Evolutionary conservation across 495 filamentous ascomycete genomes (phyloP).

Genomic region (Oleoguttula mirabilis): DNA sequence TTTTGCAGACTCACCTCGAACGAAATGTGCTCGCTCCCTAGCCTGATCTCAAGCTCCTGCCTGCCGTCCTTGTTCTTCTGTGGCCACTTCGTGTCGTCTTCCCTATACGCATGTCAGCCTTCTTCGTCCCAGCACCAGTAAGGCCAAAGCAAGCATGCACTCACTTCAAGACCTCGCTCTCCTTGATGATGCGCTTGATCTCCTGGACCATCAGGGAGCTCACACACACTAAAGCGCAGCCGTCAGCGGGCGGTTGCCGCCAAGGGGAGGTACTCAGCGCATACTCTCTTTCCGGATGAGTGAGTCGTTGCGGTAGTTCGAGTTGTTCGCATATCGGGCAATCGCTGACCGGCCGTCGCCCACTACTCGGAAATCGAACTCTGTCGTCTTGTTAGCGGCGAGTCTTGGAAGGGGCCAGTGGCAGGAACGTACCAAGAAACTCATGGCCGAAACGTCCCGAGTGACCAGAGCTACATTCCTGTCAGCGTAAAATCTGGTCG

Average conservation of each 20-base stretch:
- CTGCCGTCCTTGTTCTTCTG: slow-evolving; percentile 98
- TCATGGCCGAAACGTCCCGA: slow-evolving; percentile 97
- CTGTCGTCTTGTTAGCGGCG: slow-evolving; percentile 34
- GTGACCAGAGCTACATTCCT: slow-evolving; percentile 68
- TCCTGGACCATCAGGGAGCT: slow-evolving; percentile 85
- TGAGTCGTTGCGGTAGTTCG: slow-evolving; percentile 98
- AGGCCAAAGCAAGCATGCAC: too few species aligned
- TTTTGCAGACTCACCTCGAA: slow-evolving; percentile 59
- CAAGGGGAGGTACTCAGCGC: slow-evolving; percentile 27
- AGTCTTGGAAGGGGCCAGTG: not conserved
- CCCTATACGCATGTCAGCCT: slow-evolving; percentile 44
- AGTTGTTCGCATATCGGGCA: slow-evolving; percentile 97
- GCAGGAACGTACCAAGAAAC: slow-evolving; percentile 63
- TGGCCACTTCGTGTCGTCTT: slow-evolving; percentile 98
- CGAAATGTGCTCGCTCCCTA: slow-evolving; percentile 94
- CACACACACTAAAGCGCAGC: slow-evolving; percentile 96
- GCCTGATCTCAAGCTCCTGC: slow-evolving; percentile 88
- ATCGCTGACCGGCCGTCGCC: slow-evolving; percentile 91
- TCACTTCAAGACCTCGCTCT: slow-evolving; percentile 97
- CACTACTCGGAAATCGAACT: slow-evolving; percentile 92
- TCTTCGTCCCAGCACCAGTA: too few species aligned
- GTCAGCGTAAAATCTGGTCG: too few species aligned
- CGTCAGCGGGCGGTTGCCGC: too few species aligned
- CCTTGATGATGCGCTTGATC: slow-evolving; percentile 93
- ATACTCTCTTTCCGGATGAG: slow-evolving; percentile 98